Evolutionary conservation across 352 stramenopile genomes (phyloP).

Genomic region (Pythium phragmitis): DNA sequence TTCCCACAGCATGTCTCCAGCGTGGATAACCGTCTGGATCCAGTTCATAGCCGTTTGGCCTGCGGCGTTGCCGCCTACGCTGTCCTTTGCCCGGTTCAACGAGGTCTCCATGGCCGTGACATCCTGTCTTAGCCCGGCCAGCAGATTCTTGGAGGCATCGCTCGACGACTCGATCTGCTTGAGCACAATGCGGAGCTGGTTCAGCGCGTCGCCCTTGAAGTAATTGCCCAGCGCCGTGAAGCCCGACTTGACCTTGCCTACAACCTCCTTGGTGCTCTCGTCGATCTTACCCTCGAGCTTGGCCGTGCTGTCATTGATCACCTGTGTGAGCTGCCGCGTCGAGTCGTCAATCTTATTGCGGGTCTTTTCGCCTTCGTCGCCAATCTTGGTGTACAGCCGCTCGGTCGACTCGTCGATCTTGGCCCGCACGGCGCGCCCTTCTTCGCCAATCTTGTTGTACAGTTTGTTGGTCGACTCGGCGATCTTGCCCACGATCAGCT

Average conservation of each 20-base stretch:
- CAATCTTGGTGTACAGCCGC: conserved; percentile 19
- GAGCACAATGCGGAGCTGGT: not conserved
- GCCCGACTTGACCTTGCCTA: conserved; percentile 28
- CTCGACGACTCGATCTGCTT: not conserved
- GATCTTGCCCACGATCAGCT: too few species aligned
- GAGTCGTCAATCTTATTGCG: conserved; percentile 9
- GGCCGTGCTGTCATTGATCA: conserved; percentile 16
- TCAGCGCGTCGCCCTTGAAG: conserved; percentile 4
- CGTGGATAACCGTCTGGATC: too few species aligned
- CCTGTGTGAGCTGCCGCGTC: conserved; percentile 5
- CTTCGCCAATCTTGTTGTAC: not conserved
- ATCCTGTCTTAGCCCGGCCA: not conserved
- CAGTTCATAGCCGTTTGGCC: too few species aligned
- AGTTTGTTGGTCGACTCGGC: too few species aligned
- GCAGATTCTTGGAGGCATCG: not conserved
- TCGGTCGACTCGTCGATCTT: conserved; percentile 18
- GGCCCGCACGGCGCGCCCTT: conserved; percentile 4
- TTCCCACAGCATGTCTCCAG: too few species aligned
- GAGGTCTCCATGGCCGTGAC: not conserved
- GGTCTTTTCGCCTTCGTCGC: conserved; percentile 11
- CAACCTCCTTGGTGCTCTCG: conserved; percentile 38
- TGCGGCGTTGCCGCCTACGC: too few species aligned
- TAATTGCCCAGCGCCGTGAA: conserved; percentile 9
- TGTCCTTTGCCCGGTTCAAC: not conserved
- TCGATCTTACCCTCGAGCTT: conserved; percentile 34